Base-by-base conservation (phyloP, 1,139 yeast species). In the Saccharomyces pastorianus region DNA sequence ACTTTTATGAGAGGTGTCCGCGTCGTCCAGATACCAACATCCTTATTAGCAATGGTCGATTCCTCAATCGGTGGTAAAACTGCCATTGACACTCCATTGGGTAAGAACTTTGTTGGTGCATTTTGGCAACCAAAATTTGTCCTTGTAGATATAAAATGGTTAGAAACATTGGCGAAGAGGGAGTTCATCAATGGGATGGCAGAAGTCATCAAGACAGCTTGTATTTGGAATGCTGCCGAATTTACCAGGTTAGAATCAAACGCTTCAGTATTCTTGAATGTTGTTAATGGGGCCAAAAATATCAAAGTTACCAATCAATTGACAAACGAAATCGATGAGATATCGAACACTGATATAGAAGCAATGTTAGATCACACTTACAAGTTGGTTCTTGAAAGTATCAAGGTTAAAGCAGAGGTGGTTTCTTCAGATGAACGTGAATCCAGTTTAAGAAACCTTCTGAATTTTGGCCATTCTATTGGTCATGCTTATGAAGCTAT, bases 401-500 rank as follows among this genome's bases (percentile, higher is more conserved):
- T 90, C 52, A 79, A 77, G 60, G 97, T 93, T 51, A 95, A 95
- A 71, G 97, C 99, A 3, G 85, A 83, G 59, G 99, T 95, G 53
- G 99, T 95, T 14, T 82, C 96, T 4, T 78, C 84, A 14, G 99
- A 95, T 72, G 99, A 95, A 73, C 86, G 96, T 66, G 99, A 95
- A 71, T 89, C 96, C 52, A 95, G 97, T 2, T 79, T 93, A 63
- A 81, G 99, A 74, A 93, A 93, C 71, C 76, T 93, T 63, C 79
- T 93, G 59, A 93, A 93, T 72, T 95, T 93, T 68, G 99, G 99
- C 31, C 99, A 93, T 71, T 84, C 97, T 41, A 91, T 93, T 64
- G 99, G 99, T 48, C 99, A 93, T 71, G 99, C 99, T 27, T 90
- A 87, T 62, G 99, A 93, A 74, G 99, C 99, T 14, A 83, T 95